Evolutionary conservation across 2,329 filamentous ascomycete genomes (phyloP).

Genomic region (Paecilomyces variotii): DNA sequence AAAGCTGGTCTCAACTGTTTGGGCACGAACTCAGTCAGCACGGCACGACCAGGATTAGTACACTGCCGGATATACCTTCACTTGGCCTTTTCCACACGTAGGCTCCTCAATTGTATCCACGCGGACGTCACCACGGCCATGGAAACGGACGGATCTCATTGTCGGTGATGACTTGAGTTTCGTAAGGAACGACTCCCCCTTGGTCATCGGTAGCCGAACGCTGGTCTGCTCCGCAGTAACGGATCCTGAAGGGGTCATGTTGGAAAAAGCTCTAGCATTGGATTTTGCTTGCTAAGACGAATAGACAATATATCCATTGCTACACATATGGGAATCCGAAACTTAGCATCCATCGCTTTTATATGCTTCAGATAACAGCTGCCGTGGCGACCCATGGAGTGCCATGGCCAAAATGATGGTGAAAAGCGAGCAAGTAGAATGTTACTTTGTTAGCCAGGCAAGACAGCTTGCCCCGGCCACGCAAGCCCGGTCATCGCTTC

Average conservation of each 20-base stretch:
- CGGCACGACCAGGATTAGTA: slow-evolving; percentile 1
- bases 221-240: neutral
- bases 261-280: neutral
- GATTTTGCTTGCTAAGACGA: neutral
- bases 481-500: neutral
- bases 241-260: neutral
- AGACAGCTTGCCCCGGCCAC: neutral
- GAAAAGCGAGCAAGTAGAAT: neutral
- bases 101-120: slow-evolving; percentile 21
- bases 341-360: neutral
- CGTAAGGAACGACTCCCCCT: slow-evolving; percentile 2
- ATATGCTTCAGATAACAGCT: neutral
- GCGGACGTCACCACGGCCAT: slow-evolving; percentile 23
- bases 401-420: neutral
- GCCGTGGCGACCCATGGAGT: neutral
- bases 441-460: neutral
- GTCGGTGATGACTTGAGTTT: slow-evolving; percentile 5
- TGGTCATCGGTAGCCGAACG: neutral
- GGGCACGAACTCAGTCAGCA: slow-evolving; percentile 1
- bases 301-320: neutral
- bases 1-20: slow-evolving; percentile 15
- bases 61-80: slow-evolving; percentile 24
- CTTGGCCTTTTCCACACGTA: slow-evolving; percentile 41
- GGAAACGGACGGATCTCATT: slow-evolving; percentile 25
- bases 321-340: neutral